These are phyloP conservation scores for Yarrowia hollandica DNA, from an alignment of 805 yeast genomes.

Conservation along the genomic window DNA sequence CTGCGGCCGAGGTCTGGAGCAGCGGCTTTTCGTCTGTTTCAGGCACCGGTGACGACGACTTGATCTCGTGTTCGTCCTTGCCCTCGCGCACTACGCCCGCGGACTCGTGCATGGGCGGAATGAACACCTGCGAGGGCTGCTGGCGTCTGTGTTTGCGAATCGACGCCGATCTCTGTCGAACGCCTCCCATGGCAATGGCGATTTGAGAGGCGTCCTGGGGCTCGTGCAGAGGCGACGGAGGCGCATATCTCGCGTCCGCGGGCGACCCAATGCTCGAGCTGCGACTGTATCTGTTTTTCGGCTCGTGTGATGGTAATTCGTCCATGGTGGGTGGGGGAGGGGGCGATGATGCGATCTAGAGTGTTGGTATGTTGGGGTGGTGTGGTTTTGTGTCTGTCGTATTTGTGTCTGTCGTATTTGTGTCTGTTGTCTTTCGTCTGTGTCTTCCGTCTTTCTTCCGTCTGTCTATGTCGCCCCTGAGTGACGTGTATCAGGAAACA, in stretches of 20 bases:
- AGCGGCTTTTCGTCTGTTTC: background rate
- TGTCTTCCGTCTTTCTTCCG: background rate
- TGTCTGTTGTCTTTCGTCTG: background rate
- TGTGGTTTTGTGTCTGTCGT: background rate
- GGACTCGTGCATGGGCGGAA: conserved; percentile 33
- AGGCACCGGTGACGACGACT: background rate
- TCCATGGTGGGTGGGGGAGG: background rate
- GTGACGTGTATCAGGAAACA: conserved; percentile 9
- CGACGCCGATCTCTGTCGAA: conserved; percentile 18
- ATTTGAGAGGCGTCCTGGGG: conserved; percentile 8
- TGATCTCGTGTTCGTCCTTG: background rate
- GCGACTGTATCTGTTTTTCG: conserved; percentile 20
- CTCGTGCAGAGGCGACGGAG: conserved; percentile 16
- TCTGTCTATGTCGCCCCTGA: background rate
- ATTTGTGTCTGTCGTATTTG: background rate
- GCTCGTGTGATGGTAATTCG: conserved; percentile 24
- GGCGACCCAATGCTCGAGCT: conserved; percentile 4
- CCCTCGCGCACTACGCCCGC: background rate
- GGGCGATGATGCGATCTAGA: background rate
- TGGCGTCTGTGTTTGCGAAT: conserved; percentile 35
- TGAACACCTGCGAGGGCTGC: conserved; percentile 37
- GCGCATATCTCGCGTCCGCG: conserved; percentile 22
- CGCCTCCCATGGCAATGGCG: conserved; percentile 26
- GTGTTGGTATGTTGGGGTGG: background rate
- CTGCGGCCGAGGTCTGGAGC: conserved; percentile 46